phyloP scores from a whole-genome alignment of 345 rosid genomes.

The Eucalyptus melliodora region DNA sequence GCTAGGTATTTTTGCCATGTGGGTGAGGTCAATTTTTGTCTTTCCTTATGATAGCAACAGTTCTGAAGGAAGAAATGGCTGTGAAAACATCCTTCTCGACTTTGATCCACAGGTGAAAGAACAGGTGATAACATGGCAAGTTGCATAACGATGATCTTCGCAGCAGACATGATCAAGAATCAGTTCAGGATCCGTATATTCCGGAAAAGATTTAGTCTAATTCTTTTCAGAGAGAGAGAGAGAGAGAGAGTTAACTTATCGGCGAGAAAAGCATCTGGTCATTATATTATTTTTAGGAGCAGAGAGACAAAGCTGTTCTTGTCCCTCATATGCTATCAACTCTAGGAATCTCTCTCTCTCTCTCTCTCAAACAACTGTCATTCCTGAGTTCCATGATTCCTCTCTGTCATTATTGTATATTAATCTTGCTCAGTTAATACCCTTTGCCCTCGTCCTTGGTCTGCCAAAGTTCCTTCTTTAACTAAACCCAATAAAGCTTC shows the following conservation, averaged over 20 bases:
- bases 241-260: not conserved
- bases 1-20: not conserved
- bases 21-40: not conserved
- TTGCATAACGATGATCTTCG: not conserved
- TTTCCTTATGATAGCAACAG: not conserved
- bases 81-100: not conserved
- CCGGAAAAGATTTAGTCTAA: not conserved
- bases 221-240: not conserved
- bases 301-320: not conserved
- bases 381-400: not conserved
- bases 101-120: not conserved
- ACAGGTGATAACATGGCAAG: not conserved
- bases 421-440: not conserved
- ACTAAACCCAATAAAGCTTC: constrained; percentile 28
- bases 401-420: not conserved
- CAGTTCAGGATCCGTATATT: not conserved
- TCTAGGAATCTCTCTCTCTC: not conserved
- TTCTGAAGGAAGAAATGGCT: not conserved
- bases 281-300: not conserved
- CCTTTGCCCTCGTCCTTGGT: not conserved
- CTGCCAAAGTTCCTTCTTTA: constrained; percentile 29
- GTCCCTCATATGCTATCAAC: not conserved
- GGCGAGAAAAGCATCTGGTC: not conserved
- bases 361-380: not conserved
- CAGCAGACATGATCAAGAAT: not conserved